These are phyloP conservation scores for Hymenoscyphus scutula DNA, from an alignment of 2,329 filamentous ascomycete species.

Conservation along the genomic window DNA sequence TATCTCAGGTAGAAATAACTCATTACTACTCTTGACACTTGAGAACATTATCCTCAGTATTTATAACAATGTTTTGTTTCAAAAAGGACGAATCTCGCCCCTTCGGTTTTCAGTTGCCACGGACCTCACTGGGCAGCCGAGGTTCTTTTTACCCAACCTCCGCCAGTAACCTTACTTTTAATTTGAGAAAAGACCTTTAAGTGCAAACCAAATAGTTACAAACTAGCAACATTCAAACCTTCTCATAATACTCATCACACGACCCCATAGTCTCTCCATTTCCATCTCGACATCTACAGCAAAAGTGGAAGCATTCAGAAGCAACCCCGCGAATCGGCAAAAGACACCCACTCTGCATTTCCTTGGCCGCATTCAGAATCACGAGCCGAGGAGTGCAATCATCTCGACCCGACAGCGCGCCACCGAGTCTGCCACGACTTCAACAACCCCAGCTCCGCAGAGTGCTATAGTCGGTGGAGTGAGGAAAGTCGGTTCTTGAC, in stretches of 20 bases:
- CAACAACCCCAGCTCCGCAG: constrained; percentile 21
- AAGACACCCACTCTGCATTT: neutral
- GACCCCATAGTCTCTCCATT: neutral
- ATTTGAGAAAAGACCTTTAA: no score
- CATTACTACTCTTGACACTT: no score
- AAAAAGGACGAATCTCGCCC: no score
- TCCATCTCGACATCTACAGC: neutral
- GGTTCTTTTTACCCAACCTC: no score
- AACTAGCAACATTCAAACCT: neutral
- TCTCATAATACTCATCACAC: neutral
- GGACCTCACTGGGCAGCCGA: no score
- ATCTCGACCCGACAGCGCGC: constrained; percentile 3
- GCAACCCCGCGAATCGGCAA: neutral
- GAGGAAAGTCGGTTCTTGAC: constrained; percentile 10
- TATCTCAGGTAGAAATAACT: no score
- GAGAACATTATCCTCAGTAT: no score
- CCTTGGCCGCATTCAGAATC: neutral
- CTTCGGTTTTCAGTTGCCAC: no score
- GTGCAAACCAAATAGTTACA: no score
- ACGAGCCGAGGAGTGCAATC: neutral
- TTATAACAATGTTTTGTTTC: no score
- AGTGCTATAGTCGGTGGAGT: constrained; percentile 10
- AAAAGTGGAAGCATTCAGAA: neutral
- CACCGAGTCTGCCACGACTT: constrained; percentile 9
- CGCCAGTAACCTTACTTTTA: no score